Base-by-base conservation (phyloP, 2,329 filamentous ascomycete species). In the Calonectria hongkongensis region DNA sequence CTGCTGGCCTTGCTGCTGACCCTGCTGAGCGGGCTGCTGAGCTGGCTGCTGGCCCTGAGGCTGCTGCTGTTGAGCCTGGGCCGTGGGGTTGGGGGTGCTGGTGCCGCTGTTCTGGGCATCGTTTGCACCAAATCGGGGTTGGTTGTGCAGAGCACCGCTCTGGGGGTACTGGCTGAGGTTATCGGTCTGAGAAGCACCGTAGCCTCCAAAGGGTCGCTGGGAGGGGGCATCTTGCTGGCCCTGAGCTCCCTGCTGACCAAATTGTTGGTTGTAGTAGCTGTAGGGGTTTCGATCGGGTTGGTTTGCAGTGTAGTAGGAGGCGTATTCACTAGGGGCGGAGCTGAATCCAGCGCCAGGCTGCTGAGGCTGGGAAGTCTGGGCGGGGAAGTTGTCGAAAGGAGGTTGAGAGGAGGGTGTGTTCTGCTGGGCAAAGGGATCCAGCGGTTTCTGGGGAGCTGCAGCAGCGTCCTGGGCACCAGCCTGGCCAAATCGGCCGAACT, bases 101-200 rank as follows among this genome's bases (percentile, higher is more conserved):
- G 97, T 94, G 54, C 95, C 96, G 82, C 95, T 98, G 86, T 93
- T 95, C 80, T 95, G 94, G 74, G 91, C 90, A 68, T 98, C 95
- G 73, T 89, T 86, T 36, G 88, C 85, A 58, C 89, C 88, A 54
- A 92, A 93, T 66, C 92, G 89, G 5, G 91, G 89, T 75, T 89
- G 89, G 82, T 86, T 92, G 74, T 86, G 85, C 51, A 84, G 79
- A 36, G 81, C 78, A 78, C 93, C 93, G 82, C 92, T 94, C 83
- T 96, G 94, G 47, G 93, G 92, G 82, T 95, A 95, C 80, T 89
- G 92, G 86, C 88, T 91, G 80, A 89, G 86, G 82, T 89, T 93
- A 83, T 91, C 91, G 86, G 81, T 90, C 87, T 88, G 93, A 75
- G 87, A 86, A 85, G 90, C 84, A 86, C 91, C 88, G 81, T 98